Conservation (phyloP, 2,329 filamentous ascomycete species). For the Metarhizium brunneum region DNA sequence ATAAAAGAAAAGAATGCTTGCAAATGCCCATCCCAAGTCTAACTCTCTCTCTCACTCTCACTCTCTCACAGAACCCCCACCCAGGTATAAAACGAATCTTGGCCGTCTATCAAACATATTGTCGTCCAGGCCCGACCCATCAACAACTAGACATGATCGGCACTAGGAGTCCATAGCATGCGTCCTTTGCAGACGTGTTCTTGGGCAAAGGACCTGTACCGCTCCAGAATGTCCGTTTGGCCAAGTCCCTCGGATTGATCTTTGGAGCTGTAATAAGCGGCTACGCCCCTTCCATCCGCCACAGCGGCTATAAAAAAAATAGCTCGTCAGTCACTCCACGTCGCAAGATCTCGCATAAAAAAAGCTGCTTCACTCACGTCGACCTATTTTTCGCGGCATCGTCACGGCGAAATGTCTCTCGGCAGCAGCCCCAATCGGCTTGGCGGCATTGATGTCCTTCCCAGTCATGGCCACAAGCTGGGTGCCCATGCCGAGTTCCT, state of each 20-base stretch:
- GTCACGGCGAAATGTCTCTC: conserved; percentile 35
- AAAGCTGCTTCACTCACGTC: conserved; percentile 16
- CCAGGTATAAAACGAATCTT: no score
- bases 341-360: not conserved
- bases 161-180: conserved; percentile 17
- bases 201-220: conserved; percentile 43
- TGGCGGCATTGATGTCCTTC: conserved; percentile 37
- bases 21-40: no score
- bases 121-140: not conserved
- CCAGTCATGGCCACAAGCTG: conserved; percentile 46
- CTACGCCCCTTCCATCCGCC: conserved; percentile 44
- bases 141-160: not conserved
- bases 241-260: conserved; percentile 27
- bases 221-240: conserved; percentile 42
- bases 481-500: conserved; percentile 39
- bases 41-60: no score
- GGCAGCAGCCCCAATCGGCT: conserved; percentile 34
- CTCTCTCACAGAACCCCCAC: no score
- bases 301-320: conserved; percentile 24
- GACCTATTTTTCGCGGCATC: conserved; percentile 27
- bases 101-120: no score
- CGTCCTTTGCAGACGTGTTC: conserved; percentile 36
- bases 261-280: conserved; percentile 42
- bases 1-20: not conserved
- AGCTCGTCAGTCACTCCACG: not conserved